These are phyloP conservation scores for Heterotrichella gracilis DNA, from an alignment of 352 stramenopile species.

Conservation along the genomic window DNA sequence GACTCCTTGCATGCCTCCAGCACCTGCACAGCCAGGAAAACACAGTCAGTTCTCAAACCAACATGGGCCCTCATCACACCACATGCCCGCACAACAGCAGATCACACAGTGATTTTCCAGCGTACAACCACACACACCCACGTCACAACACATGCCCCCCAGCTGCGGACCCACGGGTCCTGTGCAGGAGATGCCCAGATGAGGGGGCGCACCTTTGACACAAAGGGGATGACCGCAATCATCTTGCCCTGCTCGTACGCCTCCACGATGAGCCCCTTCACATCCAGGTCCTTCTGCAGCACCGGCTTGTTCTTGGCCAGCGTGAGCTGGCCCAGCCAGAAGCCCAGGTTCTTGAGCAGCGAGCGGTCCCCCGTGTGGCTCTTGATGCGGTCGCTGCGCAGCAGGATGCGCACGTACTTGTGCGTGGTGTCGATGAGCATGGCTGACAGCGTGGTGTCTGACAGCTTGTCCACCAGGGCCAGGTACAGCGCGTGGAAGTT, in stretches of 20 bases:
- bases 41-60: too few relatives aligned
- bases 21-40: too few relatives aligned
- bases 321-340: conserved; percentile 87
- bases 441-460: conserved; percentile 48
- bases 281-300: conserved; percentile 76
- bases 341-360: conserved; percentile 87
- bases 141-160: too few relatives aligned
- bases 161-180: too few relatives aligned
- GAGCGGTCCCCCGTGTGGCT: conserved; percentile 82
- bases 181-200: too few relatives aligned
- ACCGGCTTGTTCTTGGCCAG: conserved; percentile 80
- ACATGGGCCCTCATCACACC: too few relatives aligned
- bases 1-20: conserved; percentile 78
- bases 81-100: too few relatives aligned
- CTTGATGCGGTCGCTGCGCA: conserved; percentile 82
- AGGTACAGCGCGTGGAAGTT: conserved; percentile 93
- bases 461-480: conserved; percentile 79
- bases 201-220: too few relatives aligned
- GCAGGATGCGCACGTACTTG: conserved; percentile 59
- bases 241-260: conserved; percentile 66
- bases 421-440: conserved; percentile 72
- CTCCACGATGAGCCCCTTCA: conserved; percentile 76
- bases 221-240: conserved; percentile 82
- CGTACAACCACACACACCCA: too few relatives aligned
- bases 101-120: too few relatives aligned